A percentile compares a stretch with the other conserved stretches of the same genome.
Evolutionary conservation across 2,329 filamentous ascomycete species (phyloP).

Genomic region (Ceratocystis lukuohia): DNA sequence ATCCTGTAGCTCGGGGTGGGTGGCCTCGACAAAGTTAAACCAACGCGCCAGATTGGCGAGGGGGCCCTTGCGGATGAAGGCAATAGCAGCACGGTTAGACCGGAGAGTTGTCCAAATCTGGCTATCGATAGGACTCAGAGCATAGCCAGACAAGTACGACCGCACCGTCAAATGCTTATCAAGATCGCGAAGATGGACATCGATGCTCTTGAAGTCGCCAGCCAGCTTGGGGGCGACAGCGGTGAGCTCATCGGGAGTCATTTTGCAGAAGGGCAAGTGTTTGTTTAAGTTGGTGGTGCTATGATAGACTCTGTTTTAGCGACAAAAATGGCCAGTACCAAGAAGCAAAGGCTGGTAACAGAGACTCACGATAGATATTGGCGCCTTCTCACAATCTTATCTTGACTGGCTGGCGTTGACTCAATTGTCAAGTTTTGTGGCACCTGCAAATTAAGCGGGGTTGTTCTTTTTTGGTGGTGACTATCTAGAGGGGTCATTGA

Average conservation of each 20-base stretch:
- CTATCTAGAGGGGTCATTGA: not conserved
- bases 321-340: not conserved
- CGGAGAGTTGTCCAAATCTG: slow-evolving; percentile 74
- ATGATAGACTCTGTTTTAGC: not conserved
- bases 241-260: slow-evolving; percentile 45
- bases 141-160: slow-evolving; percentile 74
- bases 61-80: slow-evolving; percentile 64
- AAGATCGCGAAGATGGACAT: slow-evolving; percentile 59
- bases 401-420: slow-evolving; percentile 9
- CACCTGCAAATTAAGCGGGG: slow-evolving; percentile 11
- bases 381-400: not conserved
- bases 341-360: not conserved
- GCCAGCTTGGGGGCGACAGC: slow-evolving; percentile 38
- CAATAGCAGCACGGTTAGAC: slow-evolving; percentile 69
- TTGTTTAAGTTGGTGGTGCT: not conserved
- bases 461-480: slow-evolving; percentile 10
- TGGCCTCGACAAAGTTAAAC: slow-evolving; percentile 75
- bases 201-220: slow-evolving; percentile 70
- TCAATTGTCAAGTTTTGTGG: slow-evolving; percentile 15
- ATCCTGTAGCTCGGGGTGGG: slow-evolving; percentile 60
- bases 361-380: not conserved
- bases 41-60: slow-evolving; percentile 70
- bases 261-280: slow-evolving; percentile 25
- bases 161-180: slow-evolving; percentile 80
- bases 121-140: slow-evolving; percentile 60